Evolutionary conservation across 169 alveolate genomes (phyloP), one percentile per base, ranked within the genome.

Genomic region (Ichthyophthirius multifiliis): DNA sequence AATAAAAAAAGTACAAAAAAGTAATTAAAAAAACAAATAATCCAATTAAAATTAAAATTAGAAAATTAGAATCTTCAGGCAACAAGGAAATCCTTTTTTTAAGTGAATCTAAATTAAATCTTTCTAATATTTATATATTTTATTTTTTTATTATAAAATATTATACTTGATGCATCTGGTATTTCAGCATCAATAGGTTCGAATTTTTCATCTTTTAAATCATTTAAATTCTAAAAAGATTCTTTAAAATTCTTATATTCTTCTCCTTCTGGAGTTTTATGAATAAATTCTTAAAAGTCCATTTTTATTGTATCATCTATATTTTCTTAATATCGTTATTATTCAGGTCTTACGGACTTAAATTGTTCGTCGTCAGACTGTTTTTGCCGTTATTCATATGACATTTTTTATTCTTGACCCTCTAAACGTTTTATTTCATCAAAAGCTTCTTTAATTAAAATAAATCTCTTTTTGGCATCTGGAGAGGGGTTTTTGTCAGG

Each of bases 401-500:
- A 34, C 85, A 79, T 79, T 39, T 65, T 20, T 23, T 46, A 63
- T 12, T 55, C 79, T 12, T 79, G 46, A 39, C 85, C 85, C 67
- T 44, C 35, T 37, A 37, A 43, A 6, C 23, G 13, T 47, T 77
- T 79, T 6, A 79, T 46, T 46, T 67, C 64, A 39, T 79, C 85
- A 46, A 79, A 79, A 5, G 85, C 77, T 45, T 79, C 73, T 18
- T 79, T 79, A 20, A 79, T 79, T 15, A 65, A 18, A 4, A 79
- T 55, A 27, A 79, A 79, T 45, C 67, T 31, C 34, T 44, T 46
- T 45, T 45, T 18, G 18, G 85, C 85, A 44, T 62, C 65, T 64
- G 75, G 43, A 27, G 89, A 45, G 31, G 83, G 79, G 45, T 92
- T 92, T 55, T 83, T 83, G 75, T 90, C 96, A 12, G 95, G 96